Evolutionary conservation across 306 rosid species (phyloP).

Genomic region (Begonia fuchsioides): DNA sequence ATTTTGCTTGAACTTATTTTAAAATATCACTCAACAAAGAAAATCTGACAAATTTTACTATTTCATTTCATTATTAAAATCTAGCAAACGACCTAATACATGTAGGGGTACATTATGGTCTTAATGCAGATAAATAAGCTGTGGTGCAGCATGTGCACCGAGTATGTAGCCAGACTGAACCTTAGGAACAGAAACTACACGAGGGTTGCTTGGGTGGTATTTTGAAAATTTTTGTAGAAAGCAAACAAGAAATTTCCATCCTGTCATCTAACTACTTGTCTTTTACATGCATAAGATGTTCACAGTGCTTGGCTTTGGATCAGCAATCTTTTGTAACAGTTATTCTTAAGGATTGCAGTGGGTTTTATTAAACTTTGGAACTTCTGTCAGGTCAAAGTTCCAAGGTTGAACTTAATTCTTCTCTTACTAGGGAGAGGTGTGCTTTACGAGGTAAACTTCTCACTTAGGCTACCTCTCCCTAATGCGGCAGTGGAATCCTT

Average conservation of each 20-base stretch:
- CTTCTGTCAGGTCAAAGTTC: constrained; percentile 1
- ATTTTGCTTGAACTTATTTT: too few relatives aligned
- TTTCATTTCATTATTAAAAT: constrained; percentile 18
- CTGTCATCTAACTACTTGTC: constrained; percentile 13
- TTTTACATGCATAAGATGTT: constrained; percentile 23
- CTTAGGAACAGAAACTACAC: constrained; percentile 67
- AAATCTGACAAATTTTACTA: constrained; percentile 19
- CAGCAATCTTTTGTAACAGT: constrained; percentile 18
- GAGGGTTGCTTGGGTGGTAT: constrained; percentile 62
- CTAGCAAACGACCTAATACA: constrained; percentile 29
- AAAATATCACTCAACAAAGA: too few relatives aligned
- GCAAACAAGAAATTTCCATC: constrained; percentile 26
- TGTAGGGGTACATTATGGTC: constrained; percentile 66
- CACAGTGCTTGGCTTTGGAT: constrained; percentile 12
- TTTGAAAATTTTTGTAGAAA: constrained; percentile 53
- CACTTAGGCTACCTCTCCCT: constrained; percentile 52
- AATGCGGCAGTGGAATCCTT: constrained; percentile 25
- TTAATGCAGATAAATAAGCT: constrained; percentile 88
- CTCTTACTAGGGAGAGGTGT: constrained; percentile 64
- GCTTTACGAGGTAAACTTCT: constrained; percentile 90
- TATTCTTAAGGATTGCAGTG: constrained; percentile 59
- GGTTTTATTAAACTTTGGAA: constrained; percentile 45
- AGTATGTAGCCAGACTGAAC: constrained; percentile 71
- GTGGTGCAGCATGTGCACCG: constrained; percentile 87
- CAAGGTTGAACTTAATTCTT: constrained; percentile 18